Evolutionary conservation across 2,329 filamentous ascomycete species (phyloP).

Genomic region (Phyllosticta capitalensis): DNA sequence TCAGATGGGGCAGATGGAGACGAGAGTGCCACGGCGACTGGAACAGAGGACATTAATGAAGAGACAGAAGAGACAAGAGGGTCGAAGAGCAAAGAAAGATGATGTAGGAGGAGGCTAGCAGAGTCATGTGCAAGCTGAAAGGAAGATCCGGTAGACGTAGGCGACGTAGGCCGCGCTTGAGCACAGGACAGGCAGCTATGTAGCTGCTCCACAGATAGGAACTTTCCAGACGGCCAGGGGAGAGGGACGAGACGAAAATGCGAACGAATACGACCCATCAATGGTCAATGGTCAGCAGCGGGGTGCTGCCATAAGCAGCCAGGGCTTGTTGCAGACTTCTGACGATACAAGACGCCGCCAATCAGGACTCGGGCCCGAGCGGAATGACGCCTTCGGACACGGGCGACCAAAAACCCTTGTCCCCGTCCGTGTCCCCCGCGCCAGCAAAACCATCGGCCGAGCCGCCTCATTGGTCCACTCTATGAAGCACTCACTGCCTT

Average conservation of each 20-base stretch:
- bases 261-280: neutral
- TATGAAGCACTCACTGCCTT: neutral
- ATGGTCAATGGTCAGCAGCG: neutral
- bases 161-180: neutral
- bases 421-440: neutral
- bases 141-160: neutral
- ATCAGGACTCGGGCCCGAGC: neutral
- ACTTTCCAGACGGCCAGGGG: neutral
- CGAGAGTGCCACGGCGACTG: neutral
- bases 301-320: neutral
- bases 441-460: neutral
- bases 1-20: neutral
- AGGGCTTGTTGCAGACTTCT: neutral
- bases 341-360: neutral
- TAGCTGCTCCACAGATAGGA: neutral
- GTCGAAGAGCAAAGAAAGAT: neutral
- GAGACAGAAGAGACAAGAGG: neutral
- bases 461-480: neutral
- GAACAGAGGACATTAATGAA: neutral
- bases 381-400: neutral
- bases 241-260: neutral
- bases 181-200: neutral
- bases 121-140: neutral
- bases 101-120: neutral
- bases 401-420: neutral